Evolutionary conservation across 1,284 basidiomycete genomes (phyloP).

Genomic region (Grifola frondosa): DNA sequence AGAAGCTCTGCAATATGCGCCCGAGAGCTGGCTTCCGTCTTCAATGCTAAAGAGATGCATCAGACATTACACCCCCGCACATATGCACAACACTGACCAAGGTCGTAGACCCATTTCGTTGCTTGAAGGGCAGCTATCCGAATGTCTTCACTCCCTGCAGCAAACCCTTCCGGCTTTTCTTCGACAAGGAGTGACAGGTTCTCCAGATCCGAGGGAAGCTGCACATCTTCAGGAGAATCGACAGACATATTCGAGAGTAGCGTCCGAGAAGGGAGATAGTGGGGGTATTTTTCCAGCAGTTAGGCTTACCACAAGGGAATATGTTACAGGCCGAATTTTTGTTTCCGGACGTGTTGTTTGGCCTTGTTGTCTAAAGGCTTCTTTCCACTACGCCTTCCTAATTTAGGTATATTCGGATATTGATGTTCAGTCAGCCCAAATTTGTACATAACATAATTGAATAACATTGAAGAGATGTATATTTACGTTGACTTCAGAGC

Average conservation of each 20-base stretch:
- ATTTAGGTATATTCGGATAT: too few relatives aligned
- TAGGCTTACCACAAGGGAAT: too few relatives aligned
- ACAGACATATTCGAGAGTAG: not conserved
- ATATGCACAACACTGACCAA: constrained; percentile 40
- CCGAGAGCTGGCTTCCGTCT: constrained; percentile 64
- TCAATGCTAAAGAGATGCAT: constrained; percentile 44
- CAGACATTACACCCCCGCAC: not conserved
- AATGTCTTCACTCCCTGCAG: constrained; percentile 56
- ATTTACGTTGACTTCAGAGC: constrained; percentile 25
- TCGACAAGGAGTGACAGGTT: constrained; percentile 55
- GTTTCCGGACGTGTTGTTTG: constrained; percentile 13
- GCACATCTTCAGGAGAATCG: constrained; percentile 9
- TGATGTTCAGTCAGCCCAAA: too few relatives aligned
- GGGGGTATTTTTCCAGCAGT: not conserved
- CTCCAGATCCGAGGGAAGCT: constrained; percentile 42
- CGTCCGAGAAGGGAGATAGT: too few relatives aligned
- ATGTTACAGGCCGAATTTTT: constrained; percentile 15
- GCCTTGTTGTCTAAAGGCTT: constrained; percentile 18
- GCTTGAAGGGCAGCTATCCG: constrained; percentile 63
- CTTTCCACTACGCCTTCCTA: constrained; percentile 7
- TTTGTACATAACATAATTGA: not conserved
- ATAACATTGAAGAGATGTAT: not conserved
- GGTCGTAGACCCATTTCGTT: constrained; percentile 78
- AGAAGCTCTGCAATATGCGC: constrained; percentile 70
- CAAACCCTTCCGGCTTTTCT: constrained; percentile 52